Base-by-base conservation (phyloP, 2,329 filamentous ascomycete genomes). In the Colletotrichum chlorophyti region DNA sequence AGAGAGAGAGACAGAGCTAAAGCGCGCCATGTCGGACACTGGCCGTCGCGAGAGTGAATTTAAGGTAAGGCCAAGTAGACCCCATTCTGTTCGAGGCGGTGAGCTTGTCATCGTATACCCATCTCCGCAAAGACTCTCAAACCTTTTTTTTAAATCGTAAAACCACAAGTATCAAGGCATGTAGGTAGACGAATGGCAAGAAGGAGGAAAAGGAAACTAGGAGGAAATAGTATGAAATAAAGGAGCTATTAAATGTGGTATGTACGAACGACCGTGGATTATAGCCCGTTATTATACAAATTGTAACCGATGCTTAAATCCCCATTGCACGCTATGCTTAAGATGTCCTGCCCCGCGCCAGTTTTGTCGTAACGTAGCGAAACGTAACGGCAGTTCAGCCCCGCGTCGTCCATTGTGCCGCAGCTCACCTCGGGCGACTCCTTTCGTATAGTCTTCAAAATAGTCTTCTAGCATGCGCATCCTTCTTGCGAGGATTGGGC, bases 401-500 rank as follows among this genome's bases (percentile, higher is more conserved):
- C 57, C 32, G 31, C 38, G 38, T 55, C 43, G 43, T 55, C 38
- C 52, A 38, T 38, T 19, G 35, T 11, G n/a, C 24, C 24, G 19
- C 43, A 52, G 32, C 26, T 65, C 63, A 62, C 61, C 59, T 65
- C 47, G 53, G 58, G 15, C 40, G 52, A 14, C 37, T 57, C 35
- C 21, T 57, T 40, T 26, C 34, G 24, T 26, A 9, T 38, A 45
- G 48, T 45, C 34, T 35, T 40, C 34, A 35, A 12, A 24, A 27
- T 34, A 45, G 19, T 26, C 17, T 35, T 53, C 57, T 73, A 91
- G 76, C 88, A 91, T 45, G 86, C 79, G 73, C 90, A 93, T 57
- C 88, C 87, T 61, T 93, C 89, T 74, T 93, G 91, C 70, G 82
- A 83, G 63, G 86, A 78, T 59, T 86, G 84, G 66, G 85, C 83